phyloP scores from a whole-genome alignment of 1,284 basidiomycete genomes.

The Ustilago sp. region DNA sequence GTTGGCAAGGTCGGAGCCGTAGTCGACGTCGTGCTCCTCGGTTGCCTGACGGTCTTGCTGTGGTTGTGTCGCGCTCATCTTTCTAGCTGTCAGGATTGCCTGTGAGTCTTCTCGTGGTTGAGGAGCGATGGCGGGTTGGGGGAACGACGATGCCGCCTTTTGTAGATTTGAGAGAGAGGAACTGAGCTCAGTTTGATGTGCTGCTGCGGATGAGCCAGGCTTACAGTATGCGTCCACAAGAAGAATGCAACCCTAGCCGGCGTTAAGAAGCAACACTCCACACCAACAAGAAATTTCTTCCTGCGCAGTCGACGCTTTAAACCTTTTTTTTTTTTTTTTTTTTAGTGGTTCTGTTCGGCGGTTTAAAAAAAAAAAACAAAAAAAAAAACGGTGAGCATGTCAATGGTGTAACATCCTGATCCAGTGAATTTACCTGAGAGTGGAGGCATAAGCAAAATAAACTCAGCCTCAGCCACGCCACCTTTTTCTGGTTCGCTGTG shows the following conservation, averaged over 20 bases:
- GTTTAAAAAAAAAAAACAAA: too few species aligned
- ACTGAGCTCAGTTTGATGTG: neutral
- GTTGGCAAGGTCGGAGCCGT: conserved; percentile 42
- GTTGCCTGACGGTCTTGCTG: conserved; percentile 18
- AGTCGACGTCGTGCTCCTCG: conserved; percentile 50
- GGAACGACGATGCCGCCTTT: neutral
- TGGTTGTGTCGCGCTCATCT: conserved; percentile 42
- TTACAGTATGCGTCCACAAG: conserved; percentile 7
- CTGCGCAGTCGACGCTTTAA: neutral
- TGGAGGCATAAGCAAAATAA: conserved; percentile 31
- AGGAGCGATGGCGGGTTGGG: neutral
- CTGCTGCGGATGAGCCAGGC: conserved; percentile 3
- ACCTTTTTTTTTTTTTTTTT: conserved; percentile 4
- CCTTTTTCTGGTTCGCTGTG: neutral
- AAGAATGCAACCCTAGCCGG: neutral
- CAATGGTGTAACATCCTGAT: neutral
- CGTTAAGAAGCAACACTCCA: conserved; percentile 19
- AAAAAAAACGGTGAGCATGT: neutral
- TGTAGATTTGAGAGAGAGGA: neutral
- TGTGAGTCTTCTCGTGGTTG: neutral
- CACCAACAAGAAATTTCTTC: conserved; percentile 17
- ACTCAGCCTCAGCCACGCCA: conserved; percentile 7
- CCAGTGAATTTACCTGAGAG: neutral
- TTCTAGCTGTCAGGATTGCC: neutral
- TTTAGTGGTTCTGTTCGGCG: neutral